Conservation (phyloP, 2,329 filamentous ascomycete genomes). For the Fusarium anthophilum region DNA sequence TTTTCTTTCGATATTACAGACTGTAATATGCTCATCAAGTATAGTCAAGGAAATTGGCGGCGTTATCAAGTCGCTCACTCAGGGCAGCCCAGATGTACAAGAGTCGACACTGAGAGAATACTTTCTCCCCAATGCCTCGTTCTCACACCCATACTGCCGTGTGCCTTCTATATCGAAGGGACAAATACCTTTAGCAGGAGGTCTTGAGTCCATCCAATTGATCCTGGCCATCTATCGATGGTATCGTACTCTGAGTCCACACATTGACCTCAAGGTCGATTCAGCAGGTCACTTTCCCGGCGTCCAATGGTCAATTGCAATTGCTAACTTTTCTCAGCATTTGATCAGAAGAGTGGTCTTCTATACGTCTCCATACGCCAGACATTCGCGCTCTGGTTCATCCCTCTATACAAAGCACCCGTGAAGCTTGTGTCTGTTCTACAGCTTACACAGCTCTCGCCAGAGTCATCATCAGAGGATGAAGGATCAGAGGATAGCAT, state of each 20-base stretch:
- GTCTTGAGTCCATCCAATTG: conserved; percentile 70
- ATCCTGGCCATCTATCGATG: conserved; percentile 78
- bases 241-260: conserved; percentile 85
- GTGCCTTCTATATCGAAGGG: conserved; percentile 64
- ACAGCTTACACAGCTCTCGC: conserved; percentile 61
- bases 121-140: conserved; percentile 76
- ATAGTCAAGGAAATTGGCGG: conserved; percentile 67
- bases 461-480: conserved; percentile 38
- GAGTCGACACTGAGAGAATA: conserved; percentile 72
- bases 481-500: conserved; percentile 23
- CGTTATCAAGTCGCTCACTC: conserved; percentile 75
- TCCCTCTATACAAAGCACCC: conserved; percentile 77
- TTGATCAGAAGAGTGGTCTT: conserved; percentile 70
- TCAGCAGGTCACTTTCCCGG: conserved; percentile 53
- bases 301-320: fast-evolving
- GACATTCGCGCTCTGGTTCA: conserved; percentile 78
- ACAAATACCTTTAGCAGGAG: conserved; percentile 52
- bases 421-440: conserved; percentile 76
- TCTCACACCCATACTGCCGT: conserved; percentile 81
- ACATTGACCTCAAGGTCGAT: conserved; percentile 74
- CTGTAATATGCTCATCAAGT: neutral
- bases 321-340: conserved; percentile 57
- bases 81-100: conserved; percentile 74
- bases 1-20: neutral
- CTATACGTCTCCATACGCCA: conserved; percentile 81